A percentile compares a stretch with the other conserved stretches of the same genome.
Conservation (phyloP, 768 basidiomycete genomes). For the Phaeotremella skinneri region DNA sequence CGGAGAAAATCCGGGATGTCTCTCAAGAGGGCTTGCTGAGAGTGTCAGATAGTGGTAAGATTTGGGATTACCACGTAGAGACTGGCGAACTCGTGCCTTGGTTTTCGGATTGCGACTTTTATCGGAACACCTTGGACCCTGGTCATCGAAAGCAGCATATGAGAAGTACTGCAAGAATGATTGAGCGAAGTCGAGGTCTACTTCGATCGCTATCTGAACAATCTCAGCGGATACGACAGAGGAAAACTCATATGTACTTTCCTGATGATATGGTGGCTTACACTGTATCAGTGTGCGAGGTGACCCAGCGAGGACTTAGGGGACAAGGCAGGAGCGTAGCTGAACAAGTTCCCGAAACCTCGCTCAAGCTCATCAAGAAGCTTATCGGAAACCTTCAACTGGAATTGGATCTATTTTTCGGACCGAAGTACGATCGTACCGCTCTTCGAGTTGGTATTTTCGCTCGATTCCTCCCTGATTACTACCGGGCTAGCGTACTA, state of each 20-base stretch:
- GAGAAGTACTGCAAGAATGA: conserved; percentile 70
- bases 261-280: conserved; percentile 89
- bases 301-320: conserved; percentile 69
- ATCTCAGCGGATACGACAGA: conserved; percentile 71
- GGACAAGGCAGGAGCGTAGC: conserved; percentile 58
- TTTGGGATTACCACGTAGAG: conserved; percentile 50
- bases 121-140: conserved; percentile 24
- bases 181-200: conserved; percentile 78
- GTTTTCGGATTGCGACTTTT: conserved; percentile 45
- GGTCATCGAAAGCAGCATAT: conserved; percentile 43
- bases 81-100: conserved; percentile 50
- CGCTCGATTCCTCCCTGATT: conserved; percentile 84
- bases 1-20: conserved; percentile 85
- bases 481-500: conserved; percentile 81
- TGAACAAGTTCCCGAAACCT: conserved; percentile 74
- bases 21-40: conserved; percentile 83
- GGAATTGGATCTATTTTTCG: conserved; percentile 45
- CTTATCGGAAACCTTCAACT: conserved; percentile 64
- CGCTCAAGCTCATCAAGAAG: conserved; percentile 72
- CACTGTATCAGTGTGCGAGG: conserved; percentile 77
- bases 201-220: conserved; percentile 79
- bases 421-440: conserved; percentile 37
- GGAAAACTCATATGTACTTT: conserved; percentile 81
- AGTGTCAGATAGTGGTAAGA: conserved; percentile 44
- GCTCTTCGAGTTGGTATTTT: conserved; percentile 59